Evolutionary conservation across 179 eudicot genomes (phyloP).

Genomic region (Silene coronaria): DNA sequence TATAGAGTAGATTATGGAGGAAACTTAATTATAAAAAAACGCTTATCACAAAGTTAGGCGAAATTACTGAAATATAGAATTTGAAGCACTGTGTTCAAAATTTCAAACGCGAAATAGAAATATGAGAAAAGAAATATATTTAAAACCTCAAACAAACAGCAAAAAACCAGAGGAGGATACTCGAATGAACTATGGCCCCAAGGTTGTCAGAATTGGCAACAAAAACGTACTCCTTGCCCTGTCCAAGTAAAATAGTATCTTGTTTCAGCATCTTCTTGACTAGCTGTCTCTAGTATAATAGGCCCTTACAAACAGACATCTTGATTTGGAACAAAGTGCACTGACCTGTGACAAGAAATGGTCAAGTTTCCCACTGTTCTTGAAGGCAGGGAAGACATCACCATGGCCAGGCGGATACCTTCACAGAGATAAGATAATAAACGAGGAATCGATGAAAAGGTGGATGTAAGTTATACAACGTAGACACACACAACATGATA

Average conservation of each 20-base stretch:
- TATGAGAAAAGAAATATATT: background rate
- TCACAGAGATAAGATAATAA: conserved; percentile 27
- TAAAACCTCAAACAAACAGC: background rate
- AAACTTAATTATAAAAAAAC: conserved; percentile 2
- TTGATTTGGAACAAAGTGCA: background rate
- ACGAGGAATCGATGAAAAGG: background rate
- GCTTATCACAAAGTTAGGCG: background rate
- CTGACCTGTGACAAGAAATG: conserved; percentile 72
- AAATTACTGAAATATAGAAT: background rate
- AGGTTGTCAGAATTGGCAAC: conserved; percentile 95
- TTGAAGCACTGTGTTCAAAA: background rate
- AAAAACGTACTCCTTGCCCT: conserved; percentile 98
- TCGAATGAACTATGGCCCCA: conserved; percentile 93
- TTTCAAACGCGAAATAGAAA: background rate
- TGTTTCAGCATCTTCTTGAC: background rate
- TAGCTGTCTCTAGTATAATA: background rate
- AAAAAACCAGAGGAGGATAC: conserved; percentile 58
- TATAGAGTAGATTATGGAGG: conserved; percentile 49
- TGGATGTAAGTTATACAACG: no score
- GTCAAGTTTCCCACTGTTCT: conserved; percentile 96
- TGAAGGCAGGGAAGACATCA: conserved; percentile 89
- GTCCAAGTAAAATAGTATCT: conserved; percentile 13
- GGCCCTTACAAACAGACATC: background rate
- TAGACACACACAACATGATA: background rate
- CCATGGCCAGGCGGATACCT: conserved; percentile 99